These are phyloP conservation scores for Geosmithia morbida DNA, from an alignment of 2,329 filamentous ascomycete genomes.

Conservation along the genomic window DNA sequence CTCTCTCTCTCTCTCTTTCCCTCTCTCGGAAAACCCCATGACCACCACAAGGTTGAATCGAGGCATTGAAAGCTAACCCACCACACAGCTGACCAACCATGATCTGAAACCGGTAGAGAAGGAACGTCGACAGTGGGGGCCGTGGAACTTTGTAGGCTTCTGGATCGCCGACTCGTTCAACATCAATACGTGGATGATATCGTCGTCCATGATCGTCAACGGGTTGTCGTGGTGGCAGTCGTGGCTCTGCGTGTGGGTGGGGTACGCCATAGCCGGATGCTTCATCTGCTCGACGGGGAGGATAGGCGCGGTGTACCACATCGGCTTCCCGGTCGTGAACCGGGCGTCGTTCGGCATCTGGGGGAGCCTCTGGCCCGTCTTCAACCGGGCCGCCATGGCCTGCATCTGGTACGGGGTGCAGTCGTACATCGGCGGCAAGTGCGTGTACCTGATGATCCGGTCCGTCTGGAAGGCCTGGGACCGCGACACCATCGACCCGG, in stretches of 20 bases:
- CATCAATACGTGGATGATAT: constrained; percentile 92
- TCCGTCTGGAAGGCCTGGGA: constrained; percentile 65
- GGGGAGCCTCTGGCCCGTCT: constrained; percentile 78
- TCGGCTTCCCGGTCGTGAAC: constrained; percentile 72
- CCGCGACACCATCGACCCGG: constrained; percentile 46
- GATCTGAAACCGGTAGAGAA: constrained; percentile 73
- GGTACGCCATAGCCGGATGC: constrained; percentile 61
- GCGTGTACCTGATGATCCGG: constrained; percentile 79
- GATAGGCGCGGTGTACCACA: constrained; percentile 77
- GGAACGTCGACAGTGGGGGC: constrained; percentile 66
- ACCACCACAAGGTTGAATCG: neutral
- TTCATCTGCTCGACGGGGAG: constrained; percentile 70
- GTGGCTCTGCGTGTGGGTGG: constrained; percentile 78
- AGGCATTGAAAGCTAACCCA: too few species aligned
- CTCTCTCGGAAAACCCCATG: too few species aligned
- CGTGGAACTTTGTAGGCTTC: constrained; percentile 80
- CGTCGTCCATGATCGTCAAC: constrained; percentile 62
- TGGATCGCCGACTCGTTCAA: constrained; percentile 81
- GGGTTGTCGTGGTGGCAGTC: constrained; percentile 88
- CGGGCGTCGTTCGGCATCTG: constrained; percentile 77
- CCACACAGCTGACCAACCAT: constrained; percentile 55
- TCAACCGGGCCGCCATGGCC: constrained; percentile 78
- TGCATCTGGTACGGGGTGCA: constrained; percentile 85
- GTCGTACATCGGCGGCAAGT: constrained; percentile 70
- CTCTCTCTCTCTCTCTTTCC: neutral